Percentiles rank a stretch among this genome's conserved stretches.
These are phyloP conservation scores for Articulospora tetracladia DNA, from an alignment of 495 filamentous ascomycete species.

Conservation along the genomic window DNA sequence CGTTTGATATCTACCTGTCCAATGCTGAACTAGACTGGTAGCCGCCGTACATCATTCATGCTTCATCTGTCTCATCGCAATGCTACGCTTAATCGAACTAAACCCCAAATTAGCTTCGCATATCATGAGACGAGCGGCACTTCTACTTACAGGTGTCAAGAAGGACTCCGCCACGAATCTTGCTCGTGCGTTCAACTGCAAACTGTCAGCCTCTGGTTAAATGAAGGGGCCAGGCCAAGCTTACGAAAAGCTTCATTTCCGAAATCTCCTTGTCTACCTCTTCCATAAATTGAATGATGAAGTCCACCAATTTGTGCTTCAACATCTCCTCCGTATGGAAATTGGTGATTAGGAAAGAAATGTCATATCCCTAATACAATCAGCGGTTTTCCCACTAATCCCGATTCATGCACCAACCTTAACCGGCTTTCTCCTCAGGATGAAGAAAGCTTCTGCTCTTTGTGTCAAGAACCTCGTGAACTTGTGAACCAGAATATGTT, in stretches of 20 bases:
- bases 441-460: conserved; percentile 96
- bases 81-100: conserved; percentile 7
- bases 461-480: conserved; percentile 95
- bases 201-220: conserved; percentile 23
- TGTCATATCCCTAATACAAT: conserved; percentile 80
- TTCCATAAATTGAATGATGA: conserved; percentile 99
- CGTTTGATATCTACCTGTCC: not conserved
- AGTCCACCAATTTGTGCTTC: conserved; percentile 97
- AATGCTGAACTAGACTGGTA: not conserved
- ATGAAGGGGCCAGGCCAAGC: conserved; percentile 28
- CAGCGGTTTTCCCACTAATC: conserved; percentile 1
- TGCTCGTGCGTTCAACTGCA: conserved; percentile 89
- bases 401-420: conserved; percentile 54
- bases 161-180: conserved; percentile 98
- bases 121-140: not conserved
- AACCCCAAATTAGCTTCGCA: not conserved
- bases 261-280: conserved; percentile 99
- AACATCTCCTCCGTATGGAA: conserved; percentile 97
- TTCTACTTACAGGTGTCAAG: conserved; percentile 78
- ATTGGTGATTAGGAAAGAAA: conserved; percentile 97
- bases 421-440: conserved; percentile 89
- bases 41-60: not conserved
- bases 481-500: conserved; percentile 95
- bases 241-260: conserved; percentile 99
- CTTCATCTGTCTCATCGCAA: not conserved